phyloP scores from a whole-genome alignment of 306 rosid species.

The Mucuna pruriens region DNA sequence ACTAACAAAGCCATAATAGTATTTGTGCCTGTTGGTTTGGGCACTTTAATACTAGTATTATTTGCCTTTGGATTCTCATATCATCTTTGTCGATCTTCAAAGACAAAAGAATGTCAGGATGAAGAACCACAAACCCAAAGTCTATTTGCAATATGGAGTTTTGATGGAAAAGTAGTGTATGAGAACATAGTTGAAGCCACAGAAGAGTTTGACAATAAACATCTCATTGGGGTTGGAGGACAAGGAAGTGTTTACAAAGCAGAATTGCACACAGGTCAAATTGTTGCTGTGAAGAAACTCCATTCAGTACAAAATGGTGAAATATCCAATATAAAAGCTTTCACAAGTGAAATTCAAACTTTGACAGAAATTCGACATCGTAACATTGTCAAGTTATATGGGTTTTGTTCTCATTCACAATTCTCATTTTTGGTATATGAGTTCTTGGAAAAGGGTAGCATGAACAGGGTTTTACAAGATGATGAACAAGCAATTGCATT shows the following conservation, averaged over 20 bases:
- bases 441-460: conserved; percentile 11
- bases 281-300: conserved; percentile 38
- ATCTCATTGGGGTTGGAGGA: conserved; percentile 13
- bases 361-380: conserved; percentile 30
- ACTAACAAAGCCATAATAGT: background rate
- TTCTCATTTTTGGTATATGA: conserved; percentile 17
- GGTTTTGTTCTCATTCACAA: conserved; percentile 2
- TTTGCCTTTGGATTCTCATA: background rate
- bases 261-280: background rate
- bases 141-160: conserved; percentile 10
- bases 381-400: conserved; percentile 25
- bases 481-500: conserved; percentile 9
- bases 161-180: background rate
- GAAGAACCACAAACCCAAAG: background rate
- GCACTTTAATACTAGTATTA: background rate
- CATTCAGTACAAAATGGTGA: background rate
- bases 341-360: background rate
- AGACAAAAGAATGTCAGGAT: background rate
- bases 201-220: background rate
- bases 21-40: background rate
- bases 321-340: background rate
- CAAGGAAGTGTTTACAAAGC: conserved; percentile 23
- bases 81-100: background rate
- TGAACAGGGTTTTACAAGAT: background rate
- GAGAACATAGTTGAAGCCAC: conserved; percentile 9